These are phyloP conservation scores for Nicotiana benthamiana DNA, from an alignment of 257 asterid species.

Conservation along the genomic window DNA sequence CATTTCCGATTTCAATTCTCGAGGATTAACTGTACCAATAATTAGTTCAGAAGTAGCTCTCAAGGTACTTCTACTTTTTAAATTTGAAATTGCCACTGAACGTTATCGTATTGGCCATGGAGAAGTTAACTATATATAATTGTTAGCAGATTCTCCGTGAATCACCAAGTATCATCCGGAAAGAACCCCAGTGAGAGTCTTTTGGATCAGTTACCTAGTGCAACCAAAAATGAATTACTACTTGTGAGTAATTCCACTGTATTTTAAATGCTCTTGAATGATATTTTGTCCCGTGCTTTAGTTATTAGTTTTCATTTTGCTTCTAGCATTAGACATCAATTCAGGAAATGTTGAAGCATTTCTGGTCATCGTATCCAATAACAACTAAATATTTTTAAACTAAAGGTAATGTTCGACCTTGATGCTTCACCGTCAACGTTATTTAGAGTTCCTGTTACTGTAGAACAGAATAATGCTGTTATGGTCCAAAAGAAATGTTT, in stretches of 20 bases:
- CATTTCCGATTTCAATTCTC: slow-evolving; percentile 42
- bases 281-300: neutral
- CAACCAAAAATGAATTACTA: slow-evolving; percentile 58
- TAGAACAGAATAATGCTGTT: neutral
- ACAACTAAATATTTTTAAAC: slow-evolving; percentile 58
- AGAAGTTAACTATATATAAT: slow-evolving; percentile 5
- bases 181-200: slow-evolving; percentile 67
- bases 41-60: slow-evolving; percentile 63
- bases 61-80: slow-evolving; percentile 41
- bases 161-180: slow-evolving; percentile 64
- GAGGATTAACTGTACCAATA: slow-evolving; percentile 54
- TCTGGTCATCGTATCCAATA: slow-evolving; percentile 95
- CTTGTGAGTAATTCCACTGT: slow-evolving; percentile 43
- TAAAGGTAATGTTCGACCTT: slow-evolving; percentile 38
- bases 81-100: neutral
- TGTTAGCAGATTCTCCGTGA: slow-evolving; percentile 50
- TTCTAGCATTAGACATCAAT: slow-evolving; percentile 80
- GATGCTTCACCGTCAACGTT: neutral
- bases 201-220: slow-evolving; percentile 66
- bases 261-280: neutral
- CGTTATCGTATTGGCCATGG: neutral
- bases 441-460: neutral
- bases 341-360: slow-evolving; percentile 85
- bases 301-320: neutral
- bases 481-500: neutral